These are phyloP conservation scores for Linum lewisii DNA, from an alignment of 345 rosid genomes.

Conservation along the genomic window DNA sequence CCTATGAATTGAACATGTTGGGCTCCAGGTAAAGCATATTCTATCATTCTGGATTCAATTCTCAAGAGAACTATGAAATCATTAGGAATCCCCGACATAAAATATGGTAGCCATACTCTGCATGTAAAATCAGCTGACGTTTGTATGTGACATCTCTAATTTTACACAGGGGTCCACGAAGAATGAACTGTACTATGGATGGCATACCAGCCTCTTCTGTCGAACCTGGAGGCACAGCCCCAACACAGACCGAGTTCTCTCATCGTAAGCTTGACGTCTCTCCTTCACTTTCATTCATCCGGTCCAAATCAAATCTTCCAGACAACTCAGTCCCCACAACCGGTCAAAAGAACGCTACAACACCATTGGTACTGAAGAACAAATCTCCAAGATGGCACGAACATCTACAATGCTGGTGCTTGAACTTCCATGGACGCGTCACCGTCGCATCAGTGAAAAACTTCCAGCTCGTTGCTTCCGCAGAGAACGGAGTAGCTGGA, in stretches of 20 bases:
- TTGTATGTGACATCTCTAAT: not conserved
- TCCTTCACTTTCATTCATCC: slow-evolving; percentile 18
- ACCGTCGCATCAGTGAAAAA: slow-evolving; percentile 9
- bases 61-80: no score
- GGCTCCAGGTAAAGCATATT: slow-evolving; percentile 21
- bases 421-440: slow-evolving; percentile 11
- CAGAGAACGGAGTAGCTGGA: slow-evolving; percentile 7
- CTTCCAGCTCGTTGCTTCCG: slow-evolving; percentile 10
- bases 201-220: slow-evolving; percentile 23
- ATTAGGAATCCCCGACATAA: no score
- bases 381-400: slow-evolving; percentile 10
- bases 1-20: slow-evolving; percentile 27
- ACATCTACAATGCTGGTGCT: slow-evolving; percentile 8
- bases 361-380: slow-evolving; percentile 10
- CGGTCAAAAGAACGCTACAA: slow-evolving; percentile 18
- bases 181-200: slow-evolving; percentile 28
- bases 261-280: slow-evolving; percentile 14
- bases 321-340: slow-evolving; percentile 16
- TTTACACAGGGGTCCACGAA: slow-evolving; percentile 24
- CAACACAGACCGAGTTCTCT: slow-evolving; percentile 20
- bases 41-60: not conserved
- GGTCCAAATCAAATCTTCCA: slow-evolving; percentile 16
- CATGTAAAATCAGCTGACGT: no score
- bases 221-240: slow-evolving; percentile 23
- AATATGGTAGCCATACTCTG: no score